Evolutionary conservation across 1,284 basidiomycete genomes (phyloP), one percentile per base, ranked within the genome.

Genomic region (Cutaneotrichosporon sp.): DNA sequence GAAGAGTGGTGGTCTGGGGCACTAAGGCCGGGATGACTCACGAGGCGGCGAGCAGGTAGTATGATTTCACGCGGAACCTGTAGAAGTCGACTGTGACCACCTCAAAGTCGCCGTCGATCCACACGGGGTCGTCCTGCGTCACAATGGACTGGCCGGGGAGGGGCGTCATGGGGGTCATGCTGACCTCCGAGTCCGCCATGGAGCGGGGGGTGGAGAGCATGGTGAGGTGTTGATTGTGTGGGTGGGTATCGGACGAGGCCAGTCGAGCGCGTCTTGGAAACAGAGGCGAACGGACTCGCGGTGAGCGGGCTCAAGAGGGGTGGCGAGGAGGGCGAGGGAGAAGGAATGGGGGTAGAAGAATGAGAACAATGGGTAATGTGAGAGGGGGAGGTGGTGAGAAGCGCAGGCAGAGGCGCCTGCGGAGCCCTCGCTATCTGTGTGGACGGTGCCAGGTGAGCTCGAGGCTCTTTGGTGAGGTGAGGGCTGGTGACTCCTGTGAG

Each of bases 31-130:
- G 29, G 29, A 29, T 9, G 20, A 46, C 45, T 46, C 45, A 46
- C 45, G 45, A 25, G 20, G 20, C 20, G 7, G 45, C 20, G 7
- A 38, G 16, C 8, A 67, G 58, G 31, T 56, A 60, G 36, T 49
- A 62, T 13, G 50, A 58, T 5, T 56, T 56, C 3, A 63, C 46
- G 13, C 57, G 25, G 56, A 63, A 66, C 7, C 50, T 33, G 38
- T 62, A 47, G 6, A 49, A 11, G 53, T 66, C 65, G 1, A 38
- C 14, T 13, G 54, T 54, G 47, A 59, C 24, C 42, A 66, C 51
- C 51, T 54, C 54, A 27, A 61, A 58, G 50, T 63, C 62, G 34
- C 59, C 62, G 4, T 29, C 45, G 4, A 47, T 58, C 61, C 61
- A 62, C n/a, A 29, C 49, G 2, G 58, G 10, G 54, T 62, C 61